Base-by-base conservation (phyloP, 2,329 filamentous ascomycete species). In the Ophiostoma tasmaniense region DNA sequence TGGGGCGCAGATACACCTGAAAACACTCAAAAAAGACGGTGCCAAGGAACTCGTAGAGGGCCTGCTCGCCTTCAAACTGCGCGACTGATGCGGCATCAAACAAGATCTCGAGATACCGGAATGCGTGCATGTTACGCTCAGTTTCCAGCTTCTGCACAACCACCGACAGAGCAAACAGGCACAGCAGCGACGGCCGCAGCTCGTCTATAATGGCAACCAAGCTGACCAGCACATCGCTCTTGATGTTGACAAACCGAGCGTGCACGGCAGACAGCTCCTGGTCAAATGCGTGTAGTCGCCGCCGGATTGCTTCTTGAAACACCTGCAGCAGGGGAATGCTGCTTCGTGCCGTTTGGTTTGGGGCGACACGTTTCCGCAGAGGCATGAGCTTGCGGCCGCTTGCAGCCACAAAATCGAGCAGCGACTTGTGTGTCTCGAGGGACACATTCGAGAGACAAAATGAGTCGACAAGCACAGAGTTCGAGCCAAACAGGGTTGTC, bases 21-120 rank as follows among this genome's bases (percentile, higher is more conserved):
- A 97, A 90, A 75, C 92, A 96, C 64, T 90, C 85, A 68, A 95
- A 88, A 75, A 97, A 95, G 3, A 95, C 82, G 0, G 80, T 80
- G 1, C 87, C 87, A 5, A 95, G 80, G 52, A 85, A 87, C 52
- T 80, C 77, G 75, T 91, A 95, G 0, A 85, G 80, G 0, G 77
- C 76, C 1, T 82, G 80, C 68, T 91, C 86, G 0, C 89, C 90
- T 20, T 86, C 84, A 62, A 91, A 82, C 75, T 97, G 93, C 0
- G 89, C 85, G 67, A 85, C 80, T 70, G 87, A 89, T 1, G 89
- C 85, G 28, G 88, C 83, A 52, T 91, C 86, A 75, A 90, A 96
- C 0, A 97, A 80, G 0, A 90, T 80, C 76, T 97, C 92, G 4
- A 97, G 82, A 73, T 92, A 90, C n/a, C 84, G 83, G 75, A 94